Base-by-base conservation (phyloP, 345 rosid genomes). In the Arabidopsis arenosa region DNA sequence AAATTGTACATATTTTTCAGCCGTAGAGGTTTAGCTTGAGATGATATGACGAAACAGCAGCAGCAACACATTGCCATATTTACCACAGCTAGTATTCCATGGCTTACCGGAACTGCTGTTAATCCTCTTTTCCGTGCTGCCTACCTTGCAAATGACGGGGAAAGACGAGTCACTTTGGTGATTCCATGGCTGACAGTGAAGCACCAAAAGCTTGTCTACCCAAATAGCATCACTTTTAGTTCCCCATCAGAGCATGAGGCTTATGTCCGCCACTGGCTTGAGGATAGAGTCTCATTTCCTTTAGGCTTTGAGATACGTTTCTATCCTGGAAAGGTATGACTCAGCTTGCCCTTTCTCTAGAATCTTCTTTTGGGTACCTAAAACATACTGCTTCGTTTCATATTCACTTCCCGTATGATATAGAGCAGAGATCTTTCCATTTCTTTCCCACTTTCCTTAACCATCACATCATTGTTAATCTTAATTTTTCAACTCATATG, bases 81-180 rank as follows among this genome's bases (percentile, higher is more conserved):
- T 75, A 95, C 99, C 0, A 93, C 99, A 3, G 99, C 99, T 2
- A 87, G 93, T 79, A 89, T 95, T 62, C 99, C 99, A 58, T 95
- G 99, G 98, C 81, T 95, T 84, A 95, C 99, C 7, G 99, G 99
- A 57, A 93, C 99, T 73, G 88, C 99, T 41, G 94, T 95, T 17
- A 95, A 95, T 79, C 99, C 98, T 51, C 84, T 95, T 70, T 93
- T 92, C 68, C 98, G 99, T 7, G 99, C 99, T 47, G 96, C 94
- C 5, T 95, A 88, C 81, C 96, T 95, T 58, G 92, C 98, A 0
- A 90, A 88, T 70, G 85, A 84, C 48, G 96, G 89, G 53, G 71
- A 65, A 63, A 86, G 85, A 68, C 82, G 79, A 13, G 84, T 95
- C 76, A 86, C 98, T 65, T 81, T 95, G 87, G 98, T 91, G 66